phyloP scores from a whole-genome alignment of 176 grass and related monocot genomes.

The Puccinellia tenuiflora region DNA sequence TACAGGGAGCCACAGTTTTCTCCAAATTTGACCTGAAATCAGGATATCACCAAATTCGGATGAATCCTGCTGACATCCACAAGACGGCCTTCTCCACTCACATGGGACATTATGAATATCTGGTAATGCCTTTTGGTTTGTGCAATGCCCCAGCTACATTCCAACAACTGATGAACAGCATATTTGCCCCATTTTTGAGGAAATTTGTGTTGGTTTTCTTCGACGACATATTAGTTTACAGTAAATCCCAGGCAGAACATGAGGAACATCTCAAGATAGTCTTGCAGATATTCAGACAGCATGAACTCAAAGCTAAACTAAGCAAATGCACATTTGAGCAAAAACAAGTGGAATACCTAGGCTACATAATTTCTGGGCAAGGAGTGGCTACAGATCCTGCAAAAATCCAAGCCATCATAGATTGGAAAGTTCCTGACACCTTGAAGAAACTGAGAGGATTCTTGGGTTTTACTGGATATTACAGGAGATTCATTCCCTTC shows the following conservation, averaged over 20 bases:
- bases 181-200: not conserved
- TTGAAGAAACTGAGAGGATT: no score
- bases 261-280: no score
- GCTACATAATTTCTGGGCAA: not conserved
- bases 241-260: not conserved
- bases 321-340: not conserved
- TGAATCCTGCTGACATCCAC: not conserved
- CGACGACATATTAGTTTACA: not conserved
- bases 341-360: not conserved
- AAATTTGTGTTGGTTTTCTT: not conserved
- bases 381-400: not conserved
- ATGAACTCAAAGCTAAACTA: not conserved
- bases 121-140: not conserved
- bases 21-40: not conserved
- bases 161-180: not conserved
- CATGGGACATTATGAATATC: not conserved
- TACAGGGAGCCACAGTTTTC: not conserved
- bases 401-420: no score
- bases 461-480: no score
- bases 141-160: not conserved
- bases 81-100: not conserved
- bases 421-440: no score
- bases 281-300: rapidly evolving
- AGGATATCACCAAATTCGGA: not conserved
- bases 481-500: no score